phyloP scores from a whole-genome alignment of 768 basidiomycete genomes.

The Ephemerocybe angulata region DNA sequence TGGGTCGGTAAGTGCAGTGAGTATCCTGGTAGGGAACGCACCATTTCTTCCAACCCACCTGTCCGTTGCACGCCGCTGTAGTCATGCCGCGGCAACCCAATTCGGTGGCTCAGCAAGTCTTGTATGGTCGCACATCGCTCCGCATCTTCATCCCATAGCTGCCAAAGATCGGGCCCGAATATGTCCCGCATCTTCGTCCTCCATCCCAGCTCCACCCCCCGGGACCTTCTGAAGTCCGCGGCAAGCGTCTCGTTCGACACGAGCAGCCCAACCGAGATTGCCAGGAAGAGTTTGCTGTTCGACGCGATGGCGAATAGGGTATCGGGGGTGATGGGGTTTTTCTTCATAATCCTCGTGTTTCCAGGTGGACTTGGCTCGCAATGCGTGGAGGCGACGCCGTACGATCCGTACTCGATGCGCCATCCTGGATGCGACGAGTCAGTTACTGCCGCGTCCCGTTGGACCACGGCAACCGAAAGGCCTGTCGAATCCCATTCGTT shows the following conservation, averaged over 20 bases:
- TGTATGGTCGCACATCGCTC: constrained; percentile 31
- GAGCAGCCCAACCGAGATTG: constrained; percentile 36
- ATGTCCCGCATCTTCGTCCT: constrained; percentile 33
- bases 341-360: constrained; percentile 22
- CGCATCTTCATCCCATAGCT: constrained; percentile 35
- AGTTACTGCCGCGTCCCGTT: constrained; percentile 12
- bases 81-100: constrained; percentile 45
- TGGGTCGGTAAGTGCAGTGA: not conserved
- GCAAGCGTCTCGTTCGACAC: constrained; percentile 35
- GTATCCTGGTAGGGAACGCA: constrained; percentile 10
- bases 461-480: constrained; percentile 37
- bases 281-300: constrained; percentile 40
- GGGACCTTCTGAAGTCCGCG: constrained; percentile 10
- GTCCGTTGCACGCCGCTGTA: constrained; percentile 26
- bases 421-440: constrained; percentile 29
- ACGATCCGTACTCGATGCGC: constrained; percentile 36
- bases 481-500: constrained; percentile 38
- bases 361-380: too few species aligned
- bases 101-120: constrained; percentile 42
- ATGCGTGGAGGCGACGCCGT: constrained; percentile 31
- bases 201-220: constrained; percentile 31
- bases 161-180: constrained; percentile 34
- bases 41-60: constrained; percentile 35
- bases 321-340: constrained; percentile 34
- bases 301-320: constrained; percentile 44